Conservation (phyloP, 345 rosid species). For the Bruguiera gymnorhiza region DNA sequence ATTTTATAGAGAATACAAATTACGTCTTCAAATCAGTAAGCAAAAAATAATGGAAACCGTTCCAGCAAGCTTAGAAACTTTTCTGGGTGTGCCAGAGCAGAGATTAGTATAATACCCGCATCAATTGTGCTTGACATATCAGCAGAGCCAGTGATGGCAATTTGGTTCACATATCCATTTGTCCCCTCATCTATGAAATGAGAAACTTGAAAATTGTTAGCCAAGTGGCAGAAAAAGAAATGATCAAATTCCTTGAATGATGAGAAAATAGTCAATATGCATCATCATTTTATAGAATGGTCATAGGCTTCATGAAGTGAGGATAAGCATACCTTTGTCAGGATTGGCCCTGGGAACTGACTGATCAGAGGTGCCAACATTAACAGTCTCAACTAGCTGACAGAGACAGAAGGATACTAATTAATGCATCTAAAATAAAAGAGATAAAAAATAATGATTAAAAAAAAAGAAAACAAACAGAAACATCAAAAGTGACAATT, state of each 20-base stretch:
- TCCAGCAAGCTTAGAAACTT: background rate
- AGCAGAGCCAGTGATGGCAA: constrained; percentile 35
- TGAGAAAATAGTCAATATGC: background rate
- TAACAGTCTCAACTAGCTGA: constrained; percentile 60
- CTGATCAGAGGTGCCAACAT: constrained; percentile 63
- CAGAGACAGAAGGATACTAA: constrained; percentile 5
- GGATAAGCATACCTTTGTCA: constrained; percentile 45
- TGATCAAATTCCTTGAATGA: constrained; percentile 1
- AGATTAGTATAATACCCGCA: constrained; percentile 43
- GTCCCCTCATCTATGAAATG: constrained; percentile 45
- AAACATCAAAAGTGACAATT: constrained; percentile 2
- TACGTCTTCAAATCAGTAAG: background rate
- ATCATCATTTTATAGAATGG: background rate
- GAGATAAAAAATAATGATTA: background rate
- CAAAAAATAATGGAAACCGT: background rate
- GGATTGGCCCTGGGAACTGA: constrained; percentile 52
- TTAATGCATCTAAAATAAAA: constrained; percentile 1
- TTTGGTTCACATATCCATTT: constrained; percentile 40
- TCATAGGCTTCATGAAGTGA: constrained; percentile 1
- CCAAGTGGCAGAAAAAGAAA: background rate
- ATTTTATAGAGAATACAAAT: background rate
- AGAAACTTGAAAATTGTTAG: constrained; percentile 5
- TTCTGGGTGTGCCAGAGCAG: background rate
- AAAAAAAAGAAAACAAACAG: constrained; percentile 9
- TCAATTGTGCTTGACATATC: constrained; percentile 40